Evolutionary conservation across 2,329 filamentous ascomycete species (phyloP), one percentile per base, ranked within the genome.

Genomic region (Metarhizium humberi): DNA sequence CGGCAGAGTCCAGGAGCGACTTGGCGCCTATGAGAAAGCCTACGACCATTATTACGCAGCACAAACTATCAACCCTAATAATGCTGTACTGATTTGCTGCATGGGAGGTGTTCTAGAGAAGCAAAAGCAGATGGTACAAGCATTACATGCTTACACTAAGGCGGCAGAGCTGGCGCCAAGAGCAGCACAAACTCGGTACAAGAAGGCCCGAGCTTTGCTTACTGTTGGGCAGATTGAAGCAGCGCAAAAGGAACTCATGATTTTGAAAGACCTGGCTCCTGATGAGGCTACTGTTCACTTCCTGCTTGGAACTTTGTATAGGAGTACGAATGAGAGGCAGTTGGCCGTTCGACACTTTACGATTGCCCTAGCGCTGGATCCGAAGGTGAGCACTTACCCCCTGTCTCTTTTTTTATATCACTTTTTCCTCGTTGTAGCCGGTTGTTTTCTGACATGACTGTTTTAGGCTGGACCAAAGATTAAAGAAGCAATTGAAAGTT

Each of bases 221-320:
- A 86, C 87, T 55, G 76, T 96, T 30, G 82, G 74, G 61, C 85
- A 77, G 70, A 79, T 88, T 49, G 78, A 88, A 40, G 79, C 84
- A 50, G 94, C 94, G 0, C 79, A 95, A 60, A 79, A 80, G 30
- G 94, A 99, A 68, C 76, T 99, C 54, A 84, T 91, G 69, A 80
- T 92, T n/a, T 74, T 99, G 57, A 94, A 95, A 67, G 90, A 95
- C 62, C 78, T 95, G 59, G 92, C 91, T 5, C 92, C 94, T 0
- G 92, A 99, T 66, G 92, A 97, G 70, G 90, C 92, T 4, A 95
- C 92, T 64, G 92, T 99, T 42, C 94, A 96, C 73, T 99, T 96
- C 75, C 76, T 96, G 59, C 83, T 99, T 43, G 95, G 92, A 20
- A 89, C 90, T 67, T 79, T 91, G 59, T 90, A 91, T 73, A 87